These are phyloP conservation scores for Yamadazyma triangularis DNA, from an alignment of 1,139 yeast species.

Conservation along the genomic window DNA sequence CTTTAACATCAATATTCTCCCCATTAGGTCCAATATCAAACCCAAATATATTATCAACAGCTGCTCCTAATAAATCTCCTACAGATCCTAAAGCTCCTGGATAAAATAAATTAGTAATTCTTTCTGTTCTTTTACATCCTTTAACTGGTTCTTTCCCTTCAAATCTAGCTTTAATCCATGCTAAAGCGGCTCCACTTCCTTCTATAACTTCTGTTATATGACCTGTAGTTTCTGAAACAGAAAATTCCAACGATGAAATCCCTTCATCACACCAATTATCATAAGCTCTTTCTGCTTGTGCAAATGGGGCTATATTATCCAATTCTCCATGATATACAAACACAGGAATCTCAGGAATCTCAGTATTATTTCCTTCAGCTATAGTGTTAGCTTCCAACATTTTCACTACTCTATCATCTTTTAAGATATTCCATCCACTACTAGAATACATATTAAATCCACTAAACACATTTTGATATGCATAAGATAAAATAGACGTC, in stretches of 20 bases:
- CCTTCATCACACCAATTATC: slow-evolving; percentile 27
- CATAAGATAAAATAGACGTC: slow-evolving; percentile 8
- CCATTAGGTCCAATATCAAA: slow-evolving; percentile 8
- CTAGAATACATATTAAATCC: slow-evolving; percentile 13
- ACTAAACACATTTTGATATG: slow-evolving; percentile 12
- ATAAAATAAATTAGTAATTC: slow-evolving; percentile 19
- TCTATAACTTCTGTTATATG: slow-evolving; percentile 20
- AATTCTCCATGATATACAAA: slow-evolving; percentile 27
- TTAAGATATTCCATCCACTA: slow-evolving; percentile 13
- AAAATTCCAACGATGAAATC: slow-evolving; percentile 22
- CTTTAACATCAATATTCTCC: slow-evolving; percentile 37
- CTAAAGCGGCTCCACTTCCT: slow-evolving; percentile 26
- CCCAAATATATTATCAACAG: slow-evolving; percentile 8
- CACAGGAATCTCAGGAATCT: slow-evolving; percentile 25
- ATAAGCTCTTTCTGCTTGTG: slow-evolving; percentile 18
- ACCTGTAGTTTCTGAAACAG: slow-evolving; percentile 18
- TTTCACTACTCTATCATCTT: slow-evolving; percentile 5
- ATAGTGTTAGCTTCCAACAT: slow-evolving; percentile 17
- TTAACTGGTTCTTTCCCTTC: slow-evolving; percentile 17
- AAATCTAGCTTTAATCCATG: slow-evolving; percentile 18
- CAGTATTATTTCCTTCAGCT: slow-evolving; percentile 9
- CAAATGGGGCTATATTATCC: slow-evolving; percentile 25
- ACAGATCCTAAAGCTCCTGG: slow-evolving; percentile 15
- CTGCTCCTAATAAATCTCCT: slow-evolving; percentile 5
- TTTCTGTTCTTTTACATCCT: slow-evolving; percentile 20